Evolutionary conservation across 257 asterid genomes (phyloP).

Genomic region (Paraleonurus japonicus): DNA sequence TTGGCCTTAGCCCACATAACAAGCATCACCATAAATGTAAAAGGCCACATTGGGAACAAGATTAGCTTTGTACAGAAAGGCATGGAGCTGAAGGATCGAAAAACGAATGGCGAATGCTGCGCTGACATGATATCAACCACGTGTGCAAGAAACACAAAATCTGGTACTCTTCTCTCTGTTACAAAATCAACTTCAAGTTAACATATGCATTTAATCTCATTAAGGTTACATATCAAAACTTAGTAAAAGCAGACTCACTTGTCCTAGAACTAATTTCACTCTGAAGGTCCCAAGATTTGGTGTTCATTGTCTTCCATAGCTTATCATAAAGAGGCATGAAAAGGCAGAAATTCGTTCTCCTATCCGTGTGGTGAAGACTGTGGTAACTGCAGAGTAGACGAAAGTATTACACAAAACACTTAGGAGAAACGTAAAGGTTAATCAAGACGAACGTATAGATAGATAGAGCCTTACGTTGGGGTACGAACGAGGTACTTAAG

Average conservation of each 20-base stretch:
- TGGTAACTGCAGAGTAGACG: constrained; percentile 62
- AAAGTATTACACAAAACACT: no score
- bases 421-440: background rate
- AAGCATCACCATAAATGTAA: constrained; percentile 51
- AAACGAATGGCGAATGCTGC: constrained; percentile 66
- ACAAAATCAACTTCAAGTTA: background rate
- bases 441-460: background rate
- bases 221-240: background rate
- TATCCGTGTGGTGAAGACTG: constrained; percentile 65
- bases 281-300: constrained; percentile 65
- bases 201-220: background rate
- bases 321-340: constrained; percentile 83
- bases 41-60: constrained; percentile 81
- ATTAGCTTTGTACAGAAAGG: constrained; percentile 63
- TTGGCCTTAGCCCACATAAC: constrained; percentile 86
- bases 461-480: constrained; percentile 64
- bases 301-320: constrained; percentile 63
- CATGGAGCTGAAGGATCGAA: constrained; percentile 77
- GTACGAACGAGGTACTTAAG: constrained; percentile 63
- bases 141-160: constrained; percentile 90
- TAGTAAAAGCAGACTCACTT: constrained; percentile 46
- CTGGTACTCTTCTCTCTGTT: constrained; percentile 75
- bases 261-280: constrained; percentile 55
- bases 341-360: constrained; percentile 79
- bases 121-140: constrained; percentile 77